Evolutionary conservation across 2,329 filamentous ascomycete genomes (phyloP).

Genomic region (Hymenoscyphus scutula): DNA sequence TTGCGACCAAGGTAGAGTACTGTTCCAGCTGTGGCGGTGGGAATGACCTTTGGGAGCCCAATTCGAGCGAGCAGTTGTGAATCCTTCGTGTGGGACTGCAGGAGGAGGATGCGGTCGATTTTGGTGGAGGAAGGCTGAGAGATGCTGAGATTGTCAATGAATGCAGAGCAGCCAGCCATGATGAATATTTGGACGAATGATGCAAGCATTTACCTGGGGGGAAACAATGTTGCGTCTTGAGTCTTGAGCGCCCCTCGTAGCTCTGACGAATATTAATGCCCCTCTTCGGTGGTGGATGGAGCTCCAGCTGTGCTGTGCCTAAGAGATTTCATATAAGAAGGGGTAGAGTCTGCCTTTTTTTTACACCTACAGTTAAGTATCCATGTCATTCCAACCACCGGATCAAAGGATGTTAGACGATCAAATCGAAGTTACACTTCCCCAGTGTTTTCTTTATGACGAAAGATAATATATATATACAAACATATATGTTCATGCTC

Average conservation of each 20-base stretch:
- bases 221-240: neutral
- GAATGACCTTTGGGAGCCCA: neutral
- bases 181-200: neutral
- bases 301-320: no score
- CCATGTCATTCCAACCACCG: slow-evolving; percentile 6
- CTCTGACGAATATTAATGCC: slow-evolving; percentile 1
- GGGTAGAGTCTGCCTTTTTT: slow-evolving; percentile 4
- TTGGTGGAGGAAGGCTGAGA: neutral
- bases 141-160: neutral
- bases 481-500: no score
- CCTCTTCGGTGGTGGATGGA: neutral
- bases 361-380: no score
- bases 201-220: neutral
- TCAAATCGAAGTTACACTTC: neutral
- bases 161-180: neutral
- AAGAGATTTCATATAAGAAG: slow-evolving; percentile 11
- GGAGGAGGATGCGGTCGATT: neutral
- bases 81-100: slow-evolving; percentile 7
- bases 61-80: neutral
- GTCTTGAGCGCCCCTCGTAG: neutral
- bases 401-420: slow-evolving; percentile 7
- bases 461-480: neutral
- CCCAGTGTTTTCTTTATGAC: neutral
- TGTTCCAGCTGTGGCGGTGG: neutral
- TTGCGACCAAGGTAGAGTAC: neutral